These are phyloP conservation scores for Dactylonectria macrodidyma DNA, from an alignment of 2,329 filamentous ascomycete genomes.

Conservation along the genomic window DNA sequence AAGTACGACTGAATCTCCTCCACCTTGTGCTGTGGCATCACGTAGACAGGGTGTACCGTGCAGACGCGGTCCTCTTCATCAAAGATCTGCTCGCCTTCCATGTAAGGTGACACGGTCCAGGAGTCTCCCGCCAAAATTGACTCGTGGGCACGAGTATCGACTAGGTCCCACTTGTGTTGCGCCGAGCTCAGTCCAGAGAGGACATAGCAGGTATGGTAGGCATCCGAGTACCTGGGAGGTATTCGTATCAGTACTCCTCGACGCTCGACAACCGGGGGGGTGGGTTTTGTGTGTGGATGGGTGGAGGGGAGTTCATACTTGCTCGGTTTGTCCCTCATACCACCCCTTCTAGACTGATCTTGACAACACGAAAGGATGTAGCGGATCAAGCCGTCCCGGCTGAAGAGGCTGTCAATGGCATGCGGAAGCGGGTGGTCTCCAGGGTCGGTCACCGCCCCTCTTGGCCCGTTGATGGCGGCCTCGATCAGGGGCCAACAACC, in stretches of 20 bases:
- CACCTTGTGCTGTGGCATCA: conserved; percentile 81
- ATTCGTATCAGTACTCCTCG: conserved; percentile 33
- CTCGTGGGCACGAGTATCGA: conserved; percentile 50
- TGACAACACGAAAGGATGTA: conserved; percentile 95
- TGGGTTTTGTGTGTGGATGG: conserved; percentile 32
- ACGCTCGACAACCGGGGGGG: conserved; percentile 27
- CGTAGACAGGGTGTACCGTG: conserved; percentile 86
- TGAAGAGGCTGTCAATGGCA: conserved; percentile 73
- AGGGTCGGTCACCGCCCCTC: conserved; percentile 48
- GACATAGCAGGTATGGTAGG: conserved; percentile 95
- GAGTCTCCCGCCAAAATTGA: conserved; percentile 55
- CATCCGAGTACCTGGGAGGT: conserved; percentile 77
- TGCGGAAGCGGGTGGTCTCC: conserved; percentile 49
- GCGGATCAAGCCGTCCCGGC: conserved; percentile 85
- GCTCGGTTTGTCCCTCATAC: conserved; percentile 93
- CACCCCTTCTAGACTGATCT: conserved; percentile 78
- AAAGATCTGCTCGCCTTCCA: conserved; percentile 74
- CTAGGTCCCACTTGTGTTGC: conserved; percentile 76
- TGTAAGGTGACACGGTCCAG: conserved; percentile 65
- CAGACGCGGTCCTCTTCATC: conserved; percentile 79
- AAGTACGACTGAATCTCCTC: conserved; percentile 78
- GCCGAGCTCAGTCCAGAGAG: conserved; percentile 87
- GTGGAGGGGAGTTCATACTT: conserved; percentile 70
- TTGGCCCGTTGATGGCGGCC: conserved; percentile 76
- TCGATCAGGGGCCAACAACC: conserved; percentile 94